phyloP scores from a whole-genome alignment of 2,329 filamentous ascomycete genomes.

The Colletotrichum echinochloae region DNA sequence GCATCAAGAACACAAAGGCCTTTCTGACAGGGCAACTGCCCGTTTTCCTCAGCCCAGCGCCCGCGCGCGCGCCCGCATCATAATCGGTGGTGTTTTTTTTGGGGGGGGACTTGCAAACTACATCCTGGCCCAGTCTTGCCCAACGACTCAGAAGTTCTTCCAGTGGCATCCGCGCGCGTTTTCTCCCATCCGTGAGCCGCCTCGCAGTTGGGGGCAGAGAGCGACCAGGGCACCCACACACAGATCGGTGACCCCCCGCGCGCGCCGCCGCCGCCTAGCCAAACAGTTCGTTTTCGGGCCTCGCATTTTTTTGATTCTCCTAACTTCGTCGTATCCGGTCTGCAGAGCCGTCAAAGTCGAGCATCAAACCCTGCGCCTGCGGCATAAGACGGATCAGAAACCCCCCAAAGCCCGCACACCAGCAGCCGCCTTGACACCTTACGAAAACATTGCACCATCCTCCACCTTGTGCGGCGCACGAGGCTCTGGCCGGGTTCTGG shows the following conservation, averaged over 20 bases:
- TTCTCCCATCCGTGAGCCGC: constrained; percentile 18
- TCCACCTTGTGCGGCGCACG: constrained; percentile 26
- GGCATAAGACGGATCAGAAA: constrained; percentile 2
- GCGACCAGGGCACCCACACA: neutral
- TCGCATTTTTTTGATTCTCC: neutral
- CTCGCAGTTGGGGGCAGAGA: neutral
- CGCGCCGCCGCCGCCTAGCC: neutral
- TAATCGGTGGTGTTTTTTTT: neutral
- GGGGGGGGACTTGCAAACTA: constrained; percentile 7
- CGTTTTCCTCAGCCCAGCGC: neutral
- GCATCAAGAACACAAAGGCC: neutral
- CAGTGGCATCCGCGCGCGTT: constrained; percentile 15
- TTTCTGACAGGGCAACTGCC: neutral
- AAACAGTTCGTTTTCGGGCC: neutral
- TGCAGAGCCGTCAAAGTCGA: constrained; percentile 16
- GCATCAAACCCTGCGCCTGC: constrained; percentile 17
- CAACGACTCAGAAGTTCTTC: neutral
- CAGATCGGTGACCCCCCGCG: neutral
- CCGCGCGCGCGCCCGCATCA: constrained; percentile 5
- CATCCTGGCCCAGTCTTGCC: constrained; percentile 6
- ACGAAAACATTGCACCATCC: constrained; percentile 20
- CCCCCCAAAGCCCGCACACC: constrained; percentile 4
- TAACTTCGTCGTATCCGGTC: neutral
- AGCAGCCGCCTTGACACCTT: constrained; percentile 8
- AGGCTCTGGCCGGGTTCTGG: constrained; percentile 20